phyloP scores from a whole-genome alignment of 805 yeast genomes.

The Lipomyces kockii region DNA sequence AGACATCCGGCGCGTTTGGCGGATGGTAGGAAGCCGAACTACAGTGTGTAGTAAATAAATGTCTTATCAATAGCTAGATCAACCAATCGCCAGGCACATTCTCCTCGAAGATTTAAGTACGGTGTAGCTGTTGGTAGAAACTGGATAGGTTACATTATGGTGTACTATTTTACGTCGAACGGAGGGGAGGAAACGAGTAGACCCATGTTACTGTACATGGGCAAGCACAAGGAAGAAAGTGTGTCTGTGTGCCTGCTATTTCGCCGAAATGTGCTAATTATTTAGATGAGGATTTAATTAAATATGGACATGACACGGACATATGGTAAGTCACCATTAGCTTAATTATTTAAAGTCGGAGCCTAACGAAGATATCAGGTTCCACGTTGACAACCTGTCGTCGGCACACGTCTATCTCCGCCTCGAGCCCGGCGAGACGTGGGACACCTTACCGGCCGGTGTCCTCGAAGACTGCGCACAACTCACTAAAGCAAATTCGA shows the following conservation, averaged over 20 bases:
- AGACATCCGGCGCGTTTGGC: neutral
- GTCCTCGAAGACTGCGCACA: constrained; percentile 66
- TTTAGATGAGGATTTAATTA: constrained; percentile 58
- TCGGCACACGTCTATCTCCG: constrained; percentile 79
- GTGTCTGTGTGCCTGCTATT: constrained; percentile 6
- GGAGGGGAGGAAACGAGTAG: constrained; percentile 46
- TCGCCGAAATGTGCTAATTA: neutral
- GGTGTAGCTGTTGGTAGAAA: neutral
- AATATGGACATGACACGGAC: constrained; percentile 66
- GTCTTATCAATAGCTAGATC: neutral
- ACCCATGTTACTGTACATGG: constrained; percentile 60
- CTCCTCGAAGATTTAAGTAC: neutral
- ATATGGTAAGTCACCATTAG: constrained; percentile 54
- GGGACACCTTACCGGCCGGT: constrained; percentile 57
- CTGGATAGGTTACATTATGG: constrained; percentile 44
- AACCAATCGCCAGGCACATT: neutral
- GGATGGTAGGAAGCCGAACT: neutral
- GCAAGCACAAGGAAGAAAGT: constrained; percentile 74
- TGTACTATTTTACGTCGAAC: constrained; percentile 51
- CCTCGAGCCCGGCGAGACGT: constrained; percentile 52
- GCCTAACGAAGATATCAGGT: constrained; percentile 42
- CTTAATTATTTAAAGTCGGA: constrained; percentile 9
- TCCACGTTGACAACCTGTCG: constrained; percentile 76
- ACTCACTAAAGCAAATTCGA: constrained; percentile 75
- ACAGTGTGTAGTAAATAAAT: neutral